These are phyloP conservation scores for Aureobasidium mangrovei DNA, from an alignment of 2,329 filamentous ascomycete genomes.

Conservation along the genomic window DNA sequence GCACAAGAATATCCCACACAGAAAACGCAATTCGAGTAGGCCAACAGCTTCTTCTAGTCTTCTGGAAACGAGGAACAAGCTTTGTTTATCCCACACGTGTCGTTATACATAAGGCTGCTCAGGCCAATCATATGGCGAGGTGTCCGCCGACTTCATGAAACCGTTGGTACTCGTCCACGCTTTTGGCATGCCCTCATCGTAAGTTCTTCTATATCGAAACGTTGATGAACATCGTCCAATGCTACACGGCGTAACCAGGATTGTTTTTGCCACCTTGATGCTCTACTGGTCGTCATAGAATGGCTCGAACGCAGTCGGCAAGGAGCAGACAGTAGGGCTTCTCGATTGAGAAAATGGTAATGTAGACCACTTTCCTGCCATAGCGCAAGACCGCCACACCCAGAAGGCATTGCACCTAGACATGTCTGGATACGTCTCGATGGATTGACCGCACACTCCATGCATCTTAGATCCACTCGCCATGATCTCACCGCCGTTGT, in stretches of 20 bases:
- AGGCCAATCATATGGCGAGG: not conserved
- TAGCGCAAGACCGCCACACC: too few relatives aligned
- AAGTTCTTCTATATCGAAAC: conserved; percentile 12
- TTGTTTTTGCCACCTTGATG: not conserved
- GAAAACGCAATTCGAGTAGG: not conserved
- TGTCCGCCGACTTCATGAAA: not conserved
- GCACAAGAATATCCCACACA: not conserved
- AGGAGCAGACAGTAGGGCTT: too few relatives aligned
- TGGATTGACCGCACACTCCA: too few relatives aligned
- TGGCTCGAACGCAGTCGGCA: too few relatives aligned
- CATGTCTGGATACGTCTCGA: too few relatives aligned
- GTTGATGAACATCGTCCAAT: not conserved
- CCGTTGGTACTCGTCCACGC: not conserved
- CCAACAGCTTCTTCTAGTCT: conserved; percentile 1
- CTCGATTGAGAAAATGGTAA: too few relatives aligned
- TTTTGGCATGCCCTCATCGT: not conserved
- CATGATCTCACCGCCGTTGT: too few relatives aligned
- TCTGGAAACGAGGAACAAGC: not conserved
- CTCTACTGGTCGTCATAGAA: not conserved
- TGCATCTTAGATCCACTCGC: too few relatives aligned
- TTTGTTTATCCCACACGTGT: not conserved
- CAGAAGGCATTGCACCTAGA: too few relatives aligned
- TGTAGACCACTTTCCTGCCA: too few relatives aligned
- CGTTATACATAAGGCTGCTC: not conserved
- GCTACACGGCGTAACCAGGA: not conserved